phyloP scores from a whole-genome alignment of 148 eudicot species.

The Persicaria tinctoria region DNA sequence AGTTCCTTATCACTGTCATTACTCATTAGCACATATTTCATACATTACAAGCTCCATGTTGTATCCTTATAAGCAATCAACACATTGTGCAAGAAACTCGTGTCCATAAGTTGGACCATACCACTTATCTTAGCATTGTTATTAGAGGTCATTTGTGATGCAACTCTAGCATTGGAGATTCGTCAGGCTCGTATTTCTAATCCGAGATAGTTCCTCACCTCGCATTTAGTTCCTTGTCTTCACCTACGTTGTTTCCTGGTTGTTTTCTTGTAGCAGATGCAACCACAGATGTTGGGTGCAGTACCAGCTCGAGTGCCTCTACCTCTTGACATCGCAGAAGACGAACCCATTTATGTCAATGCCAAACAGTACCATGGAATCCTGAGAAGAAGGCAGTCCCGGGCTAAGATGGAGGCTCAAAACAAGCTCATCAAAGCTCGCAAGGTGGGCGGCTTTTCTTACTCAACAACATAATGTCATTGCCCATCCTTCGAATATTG shows the following conservation, averaged over 20 bases:
- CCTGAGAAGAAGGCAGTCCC: slow-evolving; percentile 73
- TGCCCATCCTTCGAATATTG: not conserved
- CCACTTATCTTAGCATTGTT: not conserved
- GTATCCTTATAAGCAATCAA: not conserved
- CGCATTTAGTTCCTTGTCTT: not conserved
- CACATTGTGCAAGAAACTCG: not conserved
- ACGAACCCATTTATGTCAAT: slow-evolving; percentile 78
- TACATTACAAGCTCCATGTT: too few species aligned
- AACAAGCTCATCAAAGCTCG: slow-evolving; percentile 57
- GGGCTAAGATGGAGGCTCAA: slow-evolving; percentile 90
- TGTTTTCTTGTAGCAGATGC: slow-evolving; percentile 27
- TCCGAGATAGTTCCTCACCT: too few species aligned
- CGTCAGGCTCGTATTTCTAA: too few species aligned
- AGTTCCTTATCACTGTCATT: too few species aligned
- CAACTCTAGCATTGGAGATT: too few species aligned
- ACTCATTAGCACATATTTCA: too few species aligned
- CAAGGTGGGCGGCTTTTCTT: slow-evolving; percentile 17
- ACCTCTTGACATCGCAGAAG: slow-evolving; percentile 60
- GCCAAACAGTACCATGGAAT: slow-evolving; percentile 88
- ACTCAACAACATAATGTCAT: not conserved
- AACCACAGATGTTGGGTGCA: slow-evolving; percentile 47
- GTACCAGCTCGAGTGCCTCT: slow-evolving; percentile 56
- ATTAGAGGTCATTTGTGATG: not conserved
- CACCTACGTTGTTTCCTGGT: not conserved
- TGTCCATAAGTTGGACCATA: not conserved